Evolutionary conservation across 2,329 filamentous ascomycete species (phyloP).

Genomic region (Fonsecaea pugnacius): DNA sequence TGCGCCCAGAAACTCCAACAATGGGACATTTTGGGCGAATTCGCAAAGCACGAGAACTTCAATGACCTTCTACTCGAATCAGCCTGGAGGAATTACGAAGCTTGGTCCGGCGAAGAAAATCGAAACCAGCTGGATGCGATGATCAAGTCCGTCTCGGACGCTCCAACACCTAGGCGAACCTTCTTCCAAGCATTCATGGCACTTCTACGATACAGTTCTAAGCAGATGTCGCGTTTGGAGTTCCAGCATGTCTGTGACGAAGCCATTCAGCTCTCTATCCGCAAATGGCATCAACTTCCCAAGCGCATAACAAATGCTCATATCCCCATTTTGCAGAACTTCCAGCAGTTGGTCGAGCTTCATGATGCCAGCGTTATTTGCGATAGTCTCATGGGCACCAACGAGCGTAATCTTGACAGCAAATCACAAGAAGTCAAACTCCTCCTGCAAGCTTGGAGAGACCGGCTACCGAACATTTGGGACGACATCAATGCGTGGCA

Average conservation of each 20-base stretch:
- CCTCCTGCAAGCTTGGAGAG: conserved; percentile 90
- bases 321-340: conserved; percentile 92
- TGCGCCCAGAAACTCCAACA: conserved; percentile 98
- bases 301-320: conserved; percentile 92
- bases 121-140: conserved; percentile 88
- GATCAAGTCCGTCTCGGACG: conserved; percentile 97
- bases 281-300: conserved; percentile 99
- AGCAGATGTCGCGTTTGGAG: conserved; percentile 76
- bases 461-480: conserved; percentile 95
- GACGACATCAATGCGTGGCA: conserved; percentile 99
- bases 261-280: conserved; percentile 92
- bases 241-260: conserved; percentile 93
- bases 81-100: conserved; percentile 92
- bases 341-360: conserved; percentile 95
- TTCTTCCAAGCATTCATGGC: conserved; percentile 99
- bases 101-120: conserved; percentile 85
- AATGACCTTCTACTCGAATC: conserved; percentile 95
- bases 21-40: conserved; percentile 97
- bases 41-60: conserved; percentile 98
- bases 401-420: conserved; percentile 79
- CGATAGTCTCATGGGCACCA: conserved; percentile 84
- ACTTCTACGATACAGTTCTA: conserved; percentile 88
- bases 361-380: conserved; percentile 98
- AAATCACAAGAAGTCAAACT: conserved; percentile 97
- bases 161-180: conserved; percentile 85